Evolutionary conservation across 2,329 filamentous ascomycete species (phyloP), one percentile per base, ranked within the genome.

Genomic region (Pseudocercospora vitis): DNA sequence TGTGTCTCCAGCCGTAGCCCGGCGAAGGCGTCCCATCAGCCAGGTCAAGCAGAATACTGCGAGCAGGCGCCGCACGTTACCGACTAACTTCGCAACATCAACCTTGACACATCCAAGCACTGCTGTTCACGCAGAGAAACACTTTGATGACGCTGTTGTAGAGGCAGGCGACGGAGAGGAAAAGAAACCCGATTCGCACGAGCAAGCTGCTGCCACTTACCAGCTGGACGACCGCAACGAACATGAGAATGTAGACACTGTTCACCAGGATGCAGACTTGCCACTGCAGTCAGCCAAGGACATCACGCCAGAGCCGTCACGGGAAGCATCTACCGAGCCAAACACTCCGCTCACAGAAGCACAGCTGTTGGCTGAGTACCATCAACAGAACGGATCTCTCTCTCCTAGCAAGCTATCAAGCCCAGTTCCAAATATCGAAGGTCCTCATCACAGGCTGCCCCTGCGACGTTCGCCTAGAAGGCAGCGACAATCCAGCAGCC

Each of bases 61-160:
- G n/a, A 55, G 48, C 19, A 56, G 67, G 8, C 56, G 65, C n/a
- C 47, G 59, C 31, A 69, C 67, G 7, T 50, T 69, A 28, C 66
- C 67, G 14, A 58, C 55, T n/a, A 58, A 61, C 47, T 67, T 68
- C 45, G 59, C 59, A 16, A 54, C 62, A 24, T 35, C 26, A 21
- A 19, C 28, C 28, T 7, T 12, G 23, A 35, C n/a, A n/a, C n/a
- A n/a, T 11, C 19, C 39, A 33, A 14, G 18, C 14, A 23, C 37
- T 14, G 16, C 42, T 16, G 24, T 14, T 28, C 14, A 45, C 11
- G 26, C 26, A 29, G 26, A 29, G 11, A 29, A 29, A 11, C 26
- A 11, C 6, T 29, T 11, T 6, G 21, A 9, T 42, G 37, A 21
- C 12, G 18, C 8, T 18, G 26, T 3, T 12, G 9, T 14, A 11